Base-by-base conservation (phyloP, 257 asterid genomes). In the Solanum chilense region DNA sequence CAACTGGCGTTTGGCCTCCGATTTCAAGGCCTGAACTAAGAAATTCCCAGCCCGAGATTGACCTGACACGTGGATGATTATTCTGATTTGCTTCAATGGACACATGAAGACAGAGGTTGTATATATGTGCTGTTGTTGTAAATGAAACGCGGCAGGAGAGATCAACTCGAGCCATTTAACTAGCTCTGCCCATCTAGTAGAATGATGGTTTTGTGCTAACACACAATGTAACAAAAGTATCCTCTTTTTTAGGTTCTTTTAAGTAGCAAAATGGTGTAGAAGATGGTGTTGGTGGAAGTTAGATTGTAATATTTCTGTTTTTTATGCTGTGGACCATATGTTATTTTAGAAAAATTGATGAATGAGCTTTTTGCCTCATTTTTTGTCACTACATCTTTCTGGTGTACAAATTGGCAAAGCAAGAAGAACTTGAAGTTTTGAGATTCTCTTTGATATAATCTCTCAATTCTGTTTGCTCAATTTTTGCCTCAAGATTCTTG, bases 11-110 rank as follows among this genome's bases (percentile, higher is more conserved):
- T 84, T 96, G 98, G 99, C 95, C 95, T 31, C 91, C 92, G 2
- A 88, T 90, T 37, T 89, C 94, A 33, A 88, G 93, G 90, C 89
- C 88, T 1, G 95, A 94, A 49, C 47, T 83, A 27, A 92, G 93
- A 89, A 94, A 90, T 64, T 88, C 96, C 85, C 96, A 91, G 90
- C 89, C 91, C 5, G 97, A 92, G 80, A 93, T 96, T 60, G 99
- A 96, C 92, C 92, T 96, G 89, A 94, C 91, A 86, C 96, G 96
- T 18, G 98, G 98, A 90, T 95, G 96, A 95, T 87, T 16, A 95
- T 86, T 16, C 74, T 27, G 69, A 39, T 87, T 85, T 88, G 87
- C 88, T 88, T 89, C 95, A 85, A 87, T 58, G 37, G 88, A 86
- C 92, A 87, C 93, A 91, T 84, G 90, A 69, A 70, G 91, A 44